Evolutionary conservation across 2,329 filamentous ascomycete genomes (phyloP).

Genomic region (Colletotrichum nymphaeae): DNA sequence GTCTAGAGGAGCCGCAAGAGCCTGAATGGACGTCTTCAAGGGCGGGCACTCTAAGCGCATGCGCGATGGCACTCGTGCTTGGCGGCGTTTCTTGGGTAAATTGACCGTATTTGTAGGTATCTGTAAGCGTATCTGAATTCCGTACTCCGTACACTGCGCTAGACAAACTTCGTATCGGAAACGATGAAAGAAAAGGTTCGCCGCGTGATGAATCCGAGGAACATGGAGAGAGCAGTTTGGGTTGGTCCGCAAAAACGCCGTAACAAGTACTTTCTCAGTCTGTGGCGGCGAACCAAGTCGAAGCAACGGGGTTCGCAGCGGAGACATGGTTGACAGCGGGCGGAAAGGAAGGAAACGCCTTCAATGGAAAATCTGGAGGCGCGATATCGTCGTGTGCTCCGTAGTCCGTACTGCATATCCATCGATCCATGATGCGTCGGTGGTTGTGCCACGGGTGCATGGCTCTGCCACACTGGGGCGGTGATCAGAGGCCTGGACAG

Average conservation of each 20-base stretch:
- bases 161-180: not conserved
- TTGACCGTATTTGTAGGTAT: too few relatives aligned
- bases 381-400: not conserved
- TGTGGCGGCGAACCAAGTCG: not conserved
- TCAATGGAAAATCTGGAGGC: not conserved
- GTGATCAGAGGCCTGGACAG: conserved; percentile 3
- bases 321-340: not conserved
- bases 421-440: conserved; percentile 4
- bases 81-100: not conserved
- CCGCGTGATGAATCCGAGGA: not conserved
- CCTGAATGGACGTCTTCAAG: not conserved
- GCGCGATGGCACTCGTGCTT: not conserved
- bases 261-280: not conserved
- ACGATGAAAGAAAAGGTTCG: not conserved
- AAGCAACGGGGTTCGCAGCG: too few relatives aligned
- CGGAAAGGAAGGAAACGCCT: not conserved
- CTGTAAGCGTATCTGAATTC: too few relatives aligned
- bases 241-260: not conserved
- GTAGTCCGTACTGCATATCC: not conserved
- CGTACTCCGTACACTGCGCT: too few relatives aligned
- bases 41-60: not conserved
- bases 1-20: not conserved
- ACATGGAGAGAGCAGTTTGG: not conserved
- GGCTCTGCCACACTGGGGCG: conserved; percentile 9
- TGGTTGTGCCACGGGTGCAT: not conserved